phyloP scores from a whole-genome alignment of 345 rosid genomes.

The Eucalyptus polybractea region DNA sequence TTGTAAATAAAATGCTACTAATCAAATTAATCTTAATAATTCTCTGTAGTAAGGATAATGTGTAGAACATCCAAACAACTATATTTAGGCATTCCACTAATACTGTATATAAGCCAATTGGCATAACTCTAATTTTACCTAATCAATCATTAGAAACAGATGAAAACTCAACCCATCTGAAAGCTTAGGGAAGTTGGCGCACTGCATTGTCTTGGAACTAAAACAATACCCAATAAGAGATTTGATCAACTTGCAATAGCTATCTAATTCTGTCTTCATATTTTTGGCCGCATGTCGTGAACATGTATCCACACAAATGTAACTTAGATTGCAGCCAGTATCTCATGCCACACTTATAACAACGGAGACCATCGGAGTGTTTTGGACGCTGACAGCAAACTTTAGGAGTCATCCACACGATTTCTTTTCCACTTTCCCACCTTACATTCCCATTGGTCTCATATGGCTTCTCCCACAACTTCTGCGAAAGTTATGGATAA shows the following conservation, averaged over 20 bases:
- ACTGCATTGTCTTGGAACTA: neutral
- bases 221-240: neutral
- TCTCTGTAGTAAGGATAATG: neutral
- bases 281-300: too few relatives aligned
- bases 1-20: fast-evolving
- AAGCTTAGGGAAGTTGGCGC: neutral
- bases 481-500: too few relatives aligned
- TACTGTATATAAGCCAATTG: too few relatives aligned
- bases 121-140: neutral
- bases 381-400: too few relatives aligned
- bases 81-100: neutral
- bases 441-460: neutral
- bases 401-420: neutral
- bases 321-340: too few relatives aligned
- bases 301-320: too few relatives aligned
- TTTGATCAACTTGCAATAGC: fast-evolving
- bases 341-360: too few relatives aligned
- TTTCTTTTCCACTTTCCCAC: neutral
- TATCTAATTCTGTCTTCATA: neutral
- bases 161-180: neutral
- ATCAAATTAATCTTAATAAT: neutral
- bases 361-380: too few relatives aligned
- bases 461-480: too few relatives aligned
- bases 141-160: neutral
- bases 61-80: neutral